These are phyloP conservation scores for Seiridium unicorne DNA, from an alignment of 2,329 filamentous ascomycete species.

Conservation along the genomic window DNA sequence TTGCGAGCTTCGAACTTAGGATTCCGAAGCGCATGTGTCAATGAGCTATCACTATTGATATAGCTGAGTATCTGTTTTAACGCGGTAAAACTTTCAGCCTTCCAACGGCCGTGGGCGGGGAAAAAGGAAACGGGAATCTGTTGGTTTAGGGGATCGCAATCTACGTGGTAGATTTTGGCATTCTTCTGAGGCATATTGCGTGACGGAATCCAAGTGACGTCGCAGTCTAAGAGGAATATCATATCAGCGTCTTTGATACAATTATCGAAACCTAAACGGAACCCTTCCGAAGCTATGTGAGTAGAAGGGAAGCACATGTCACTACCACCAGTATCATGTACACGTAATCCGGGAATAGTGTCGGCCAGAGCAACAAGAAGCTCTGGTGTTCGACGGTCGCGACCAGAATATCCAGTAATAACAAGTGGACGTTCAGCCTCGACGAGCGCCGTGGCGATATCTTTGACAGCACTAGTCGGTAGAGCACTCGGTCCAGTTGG, in stretches of 20 bases:
- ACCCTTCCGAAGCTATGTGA: constrained; percentile 41
- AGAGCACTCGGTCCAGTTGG: constrained; percentile 23
- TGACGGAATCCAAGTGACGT: constrained; percentile 69
- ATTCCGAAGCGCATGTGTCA: constrained; percentile 5
- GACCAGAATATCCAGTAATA: constrained; percentile 49
- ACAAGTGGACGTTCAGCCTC: constrained; percentile 45
- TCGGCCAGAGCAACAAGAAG: constrained; percentile 45
- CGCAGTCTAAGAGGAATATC: constrained; percentile 66
- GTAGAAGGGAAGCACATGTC: constrained; percentile 41
- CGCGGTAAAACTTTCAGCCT: constrained; percentile 46
- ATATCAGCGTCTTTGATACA: constrained; percentile 61
- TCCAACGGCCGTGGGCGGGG: constrained; percentile 48
- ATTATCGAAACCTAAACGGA: constrained; percentile 52
- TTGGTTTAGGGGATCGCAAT: constrained; percentile 65
- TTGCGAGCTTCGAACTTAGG: constrained; percentile 29
- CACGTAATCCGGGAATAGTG: constrained; percentile 43
- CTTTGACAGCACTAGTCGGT: constrained; percentile 35
- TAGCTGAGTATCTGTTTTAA: constrained; percentile 28
- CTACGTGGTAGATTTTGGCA: constrained; percentile 63
- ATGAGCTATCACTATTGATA: constrained; percentile 14
- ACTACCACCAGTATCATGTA: constrained; percentile 50
- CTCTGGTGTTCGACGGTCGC: constrained; percentile 37
- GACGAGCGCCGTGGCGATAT: constrained; percentile 40
- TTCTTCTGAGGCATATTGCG: constrained; percentile 55
- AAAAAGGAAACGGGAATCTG: constrained; percentile 60